Evolutionary conservation across 352 stramenopile species (phyloP).

Genomic region (Globisporangium orthogonon): DNA sequence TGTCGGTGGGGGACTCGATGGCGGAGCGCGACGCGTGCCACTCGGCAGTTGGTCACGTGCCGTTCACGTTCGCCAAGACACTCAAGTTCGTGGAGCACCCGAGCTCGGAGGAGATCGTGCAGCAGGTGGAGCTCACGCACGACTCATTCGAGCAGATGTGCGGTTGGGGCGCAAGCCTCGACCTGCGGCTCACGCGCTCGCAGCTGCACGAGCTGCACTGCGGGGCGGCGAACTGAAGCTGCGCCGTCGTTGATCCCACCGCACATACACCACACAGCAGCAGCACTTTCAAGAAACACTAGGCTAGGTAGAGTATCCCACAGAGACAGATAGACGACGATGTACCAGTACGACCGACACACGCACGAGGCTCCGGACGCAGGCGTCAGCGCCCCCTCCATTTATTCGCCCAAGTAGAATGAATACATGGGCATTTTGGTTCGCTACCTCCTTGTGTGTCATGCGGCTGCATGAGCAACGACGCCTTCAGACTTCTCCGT

Average conservation of each 20-base stretch:
- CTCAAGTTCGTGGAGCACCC: constrained; percentile 85
- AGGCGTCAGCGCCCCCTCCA: neutral
- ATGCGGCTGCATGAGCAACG: neutral
- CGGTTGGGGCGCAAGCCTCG: constrained; percentile 58
- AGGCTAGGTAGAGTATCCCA: constrained; percentile 12
- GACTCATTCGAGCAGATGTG: constrained; percentile 88
- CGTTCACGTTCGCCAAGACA: constrained; percentile 76
- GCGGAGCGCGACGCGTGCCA: constrained; percentile 84
- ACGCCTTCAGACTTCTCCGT: no score
- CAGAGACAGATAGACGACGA: neutral
- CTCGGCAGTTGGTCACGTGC: constrained; percentile 49
- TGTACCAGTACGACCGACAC: constrained; percentile 1
- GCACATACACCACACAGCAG: neutral
- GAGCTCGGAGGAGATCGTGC: constrained; percentile 70
- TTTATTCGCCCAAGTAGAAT: constrained; percentile 17
- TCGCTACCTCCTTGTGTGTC: neutral
- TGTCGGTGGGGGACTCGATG: constrained; percentile 83
- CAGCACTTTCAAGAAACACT: neutral
- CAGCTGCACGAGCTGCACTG: constrained; percentile 74
- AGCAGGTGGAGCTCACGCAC: constrained; percentile 79
- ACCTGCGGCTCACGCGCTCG: constrained; percentile 66
- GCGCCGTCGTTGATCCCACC: neutral
- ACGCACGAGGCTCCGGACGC: neutral
- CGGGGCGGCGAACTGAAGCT: constrained; percentile 13
- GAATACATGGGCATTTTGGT: constrained; percentile 19